phyloP scores from a whole-genome alignment of 306 rosid genomes.

The Pyrus betulifolia region DNA sequence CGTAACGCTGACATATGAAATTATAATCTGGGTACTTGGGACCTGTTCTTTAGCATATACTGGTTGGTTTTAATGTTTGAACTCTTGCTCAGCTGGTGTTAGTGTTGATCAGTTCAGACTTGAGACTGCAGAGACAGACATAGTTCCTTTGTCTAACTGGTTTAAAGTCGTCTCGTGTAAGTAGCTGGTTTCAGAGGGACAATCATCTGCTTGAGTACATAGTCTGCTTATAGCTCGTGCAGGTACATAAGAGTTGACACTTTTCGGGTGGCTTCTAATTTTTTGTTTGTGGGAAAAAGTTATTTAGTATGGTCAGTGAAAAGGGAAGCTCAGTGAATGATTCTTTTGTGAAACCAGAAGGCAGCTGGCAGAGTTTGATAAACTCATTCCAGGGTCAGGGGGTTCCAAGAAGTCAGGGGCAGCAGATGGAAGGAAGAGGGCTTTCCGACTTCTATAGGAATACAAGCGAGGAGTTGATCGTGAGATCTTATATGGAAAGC shows the following conservation, averaged over 20 bases:
- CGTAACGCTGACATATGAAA: neutral
- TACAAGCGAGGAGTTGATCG: slow-evolving; percentile 76
- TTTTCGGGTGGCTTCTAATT: slow-evolving; percentile 8
- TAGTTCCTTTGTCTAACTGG: neutral
- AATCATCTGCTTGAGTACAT: neutral
- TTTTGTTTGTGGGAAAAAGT: slow-evolving; percentile 15
- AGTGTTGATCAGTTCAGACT: neutral
- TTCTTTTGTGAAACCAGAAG: slow-evolving; percentile 19
- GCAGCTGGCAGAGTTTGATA: slow-evolving; percentile 8
- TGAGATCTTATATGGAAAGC: slow-evolving; percentile 70
- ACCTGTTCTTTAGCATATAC: slow-evolving; percentile 2
- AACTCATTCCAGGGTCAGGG: slow-evolving; percentile 5
- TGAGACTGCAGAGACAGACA: neutral
- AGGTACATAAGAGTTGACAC: neutral
- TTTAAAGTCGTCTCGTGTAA: neutral
- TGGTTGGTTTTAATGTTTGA: slow-evolving; percentile 8
- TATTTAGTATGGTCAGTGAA: slow-evolving; percentile 4
- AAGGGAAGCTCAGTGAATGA: slow-evolving; percentile 16
- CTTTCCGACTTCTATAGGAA: slow-evolving; percentile 68
- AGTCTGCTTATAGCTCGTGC: neutral
- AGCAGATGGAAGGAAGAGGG: slow-evolving; percentile 78
- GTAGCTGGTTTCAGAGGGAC: neutral
- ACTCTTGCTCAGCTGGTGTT: neutral
- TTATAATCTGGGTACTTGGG: neutral
- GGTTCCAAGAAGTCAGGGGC: slow-evolving; percentile 9